Evolutionary conservation across 345 rosid species (phyloP).

Genomic region (Gossypioides kirkii): DNA sequence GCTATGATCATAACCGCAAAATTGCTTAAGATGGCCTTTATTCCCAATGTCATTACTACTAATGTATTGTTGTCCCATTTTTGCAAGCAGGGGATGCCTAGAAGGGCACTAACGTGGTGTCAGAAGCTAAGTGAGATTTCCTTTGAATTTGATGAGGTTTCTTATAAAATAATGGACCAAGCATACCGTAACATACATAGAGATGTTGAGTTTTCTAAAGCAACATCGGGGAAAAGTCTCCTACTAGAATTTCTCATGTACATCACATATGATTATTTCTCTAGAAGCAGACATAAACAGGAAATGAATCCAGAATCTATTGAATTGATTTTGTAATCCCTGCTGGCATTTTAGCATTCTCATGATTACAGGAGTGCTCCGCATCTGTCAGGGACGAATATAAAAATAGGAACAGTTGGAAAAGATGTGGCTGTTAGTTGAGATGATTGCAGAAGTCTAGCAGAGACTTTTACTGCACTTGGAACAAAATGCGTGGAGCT

Average conservation of each 20-base stretch:
- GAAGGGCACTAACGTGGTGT: constrained; percentile 56
- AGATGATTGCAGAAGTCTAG: not conserved
- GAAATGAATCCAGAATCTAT: constrained; percentile 18
- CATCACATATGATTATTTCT: constrained; percentile 50
- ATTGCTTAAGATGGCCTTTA: constrained; percentile 67
- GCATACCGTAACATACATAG: constrained; percentile 31
- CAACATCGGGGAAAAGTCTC: constrained; percentile 41
- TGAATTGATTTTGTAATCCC: constrained; percentile 16
- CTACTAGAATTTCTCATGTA: constrained; percentile 73
- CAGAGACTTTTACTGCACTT: not conserved
- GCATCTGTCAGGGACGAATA: not conserved
- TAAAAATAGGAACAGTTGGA: not conserved
- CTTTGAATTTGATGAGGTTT: constrained; percentile 55
- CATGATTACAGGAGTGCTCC: not conserved
- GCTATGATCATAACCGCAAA: constrained; percentile 62
- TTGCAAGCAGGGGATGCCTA: constrained; percentile 67
- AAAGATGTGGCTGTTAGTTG: not conserved
- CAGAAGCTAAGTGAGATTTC: constrained; percentile 58
- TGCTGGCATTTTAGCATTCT: not conserved
- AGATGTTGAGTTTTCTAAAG: constrained; percentile 15
- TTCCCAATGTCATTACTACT: constrained; percentile 52
- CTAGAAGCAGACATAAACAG: constrained; percentile 26
- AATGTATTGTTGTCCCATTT: constrained; percentile 55
- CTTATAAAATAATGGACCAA: constrained; percentile 39
- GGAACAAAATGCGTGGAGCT: not conserved